phyloP scores from a whole-genome alignment of 2,329 filamentous ascomycete species.

The Phaeophleospora eucalypticola region DNA sequence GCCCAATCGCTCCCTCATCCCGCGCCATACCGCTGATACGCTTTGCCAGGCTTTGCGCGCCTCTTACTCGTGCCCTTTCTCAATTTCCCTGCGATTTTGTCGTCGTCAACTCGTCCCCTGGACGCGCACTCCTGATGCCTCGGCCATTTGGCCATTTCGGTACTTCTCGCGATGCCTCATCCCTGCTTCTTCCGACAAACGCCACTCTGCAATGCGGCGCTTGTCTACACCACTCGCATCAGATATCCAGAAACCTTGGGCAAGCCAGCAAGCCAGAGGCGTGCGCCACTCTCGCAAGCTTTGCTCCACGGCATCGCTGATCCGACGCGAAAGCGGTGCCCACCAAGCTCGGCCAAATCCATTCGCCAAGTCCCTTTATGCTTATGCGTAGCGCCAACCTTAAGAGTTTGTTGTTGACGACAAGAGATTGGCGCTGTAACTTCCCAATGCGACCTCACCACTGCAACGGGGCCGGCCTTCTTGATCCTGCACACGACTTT shows the following conservation, averaged over 20 bases:
- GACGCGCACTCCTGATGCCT: neutral
- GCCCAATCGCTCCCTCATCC: neutral
- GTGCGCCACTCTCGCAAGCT: conserved; percentile 18
- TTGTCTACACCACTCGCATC: conserved; percentile 4
- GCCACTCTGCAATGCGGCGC: conserved; percentile 8
- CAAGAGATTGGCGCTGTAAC: conserved; percentile 18
- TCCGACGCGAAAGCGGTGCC: too few species aligned
- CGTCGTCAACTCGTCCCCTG: neutral
- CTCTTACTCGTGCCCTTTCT: neutral
- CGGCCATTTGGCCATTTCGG: too few species aligned
- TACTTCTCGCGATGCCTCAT: neutral
- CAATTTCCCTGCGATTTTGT: neutral
- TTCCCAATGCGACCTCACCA: conserved; percentile 20
- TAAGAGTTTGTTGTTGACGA: conserved; percentile 11
- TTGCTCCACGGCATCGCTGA: conserved; percentile 17
- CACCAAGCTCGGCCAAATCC: conserved; percentile 9
- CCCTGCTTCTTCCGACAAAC: conserved; percentile 1
- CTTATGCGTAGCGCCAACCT: conserved; percentile 22
- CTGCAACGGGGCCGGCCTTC: conserved; percentile 3
- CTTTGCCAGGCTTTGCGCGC: neutral
- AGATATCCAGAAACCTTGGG: conserved; percentile 2
- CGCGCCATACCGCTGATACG: neutral
- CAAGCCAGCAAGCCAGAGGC: conserved; percentile 12
- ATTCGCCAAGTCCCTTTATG: conserved; percentile 15
- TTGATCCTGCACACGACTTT: neutral